Percentiles rank a stretch among this genome's conserved stretches.
phyloP scores from a whole-genome alignment of 345 rosid species.

The Eucalyptus tenuipes region DNA sequence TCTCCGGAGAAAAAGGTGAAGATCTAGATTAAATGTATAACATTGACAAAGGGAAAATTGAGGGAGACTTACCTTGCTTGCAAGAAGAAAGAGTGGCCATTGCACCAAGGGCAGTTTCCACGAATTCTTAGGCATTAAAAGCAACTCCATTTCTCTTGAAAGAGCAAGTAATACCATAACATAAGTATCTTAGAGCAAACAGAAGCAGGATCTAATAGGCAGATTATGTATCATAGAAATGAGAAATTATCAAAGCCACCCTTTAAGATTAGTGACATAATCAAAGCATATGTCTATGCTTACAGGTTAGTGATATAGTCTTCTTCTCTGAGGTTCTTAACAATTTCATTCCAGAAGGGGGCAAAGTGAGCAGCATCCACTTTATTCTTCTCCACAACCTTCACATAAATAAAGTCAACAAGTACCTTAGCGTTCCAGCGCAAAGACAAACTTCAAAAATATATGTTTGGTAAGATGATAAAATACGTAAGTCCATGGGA shows the following conservation, averaged over 20 bases:
- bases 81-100: conserved; percentile 98
- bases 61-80: conserved; percentile 63
- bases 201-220: neutral
- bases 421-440: neutral
- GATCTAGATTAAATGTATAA: neutral
- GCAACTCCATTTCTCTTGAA: conserved; percentile 84
- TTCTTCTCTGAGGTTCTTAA: conserved; percentile 81
- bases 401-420: neutral
- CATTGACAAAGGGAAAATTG: neutral
- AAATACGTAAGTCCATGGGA: neutral
- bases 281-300: conserved; percentile 11
- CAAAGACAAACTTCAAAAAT: neutral
- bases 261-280: neutral
- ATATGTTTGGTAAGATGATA: neutral
- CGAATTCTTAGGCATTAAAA: conserved; percentile 90
- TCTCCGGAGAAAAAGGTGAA: neutral
- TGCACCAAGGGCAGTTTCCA: conserved; percentile 72
- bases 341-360: conserved; percentile 95
- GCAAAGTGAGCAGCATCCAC: conserved; percentile 78
- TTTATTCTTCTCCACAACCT: conserved; percentile 54
- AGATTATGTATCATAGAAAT: neutral
- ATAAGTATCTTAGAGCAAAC: neutral
- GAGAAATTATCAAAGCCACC: neutral
- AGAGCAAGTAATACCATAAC: neutral
- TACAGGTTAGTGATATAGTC: conserved; percentile 78